Evolutionary conservation across 2,329 filamentous ascomycete species (phyloP).

Genomic region (Scedosporium minutisporum): DNA sequence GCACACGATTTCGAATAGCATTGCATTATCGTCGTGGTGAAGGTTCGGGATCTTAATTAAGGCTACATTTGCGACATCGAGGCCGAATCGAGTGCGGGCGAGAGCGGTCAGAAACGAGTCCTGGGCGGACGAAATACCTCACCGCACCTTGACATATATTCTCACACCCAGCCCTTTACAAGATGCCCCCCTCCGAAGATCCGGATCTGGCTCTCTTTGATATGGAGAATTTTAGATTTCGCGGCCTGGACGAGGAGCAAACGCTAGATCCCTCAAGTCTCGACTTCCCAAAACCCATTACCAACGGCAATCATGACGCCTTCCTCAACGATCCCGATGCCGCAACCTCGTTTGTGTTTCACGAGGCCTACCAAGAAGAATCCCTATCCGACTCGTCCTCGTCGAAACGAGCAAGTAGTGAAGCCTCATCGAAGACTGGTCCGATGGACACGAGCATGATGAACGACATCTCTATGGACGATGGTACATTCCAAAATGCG

Average conservation of each 20-base stretch:
- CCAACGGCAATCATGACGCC: background rate
- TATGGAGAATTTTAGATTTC: background rate
- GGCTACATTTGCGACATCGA: no score
- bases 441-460: conserved; percentile 28
- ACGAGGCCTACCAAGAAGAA: conserved; percentile 31
- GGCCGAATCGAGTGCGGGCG: no score
- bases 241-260: conserved; percentile 1
- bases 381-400: conserved; percentile 43
- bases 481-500: conserved; percentile 19
- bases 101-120: background rate
- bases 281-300: background rate
- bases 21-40: no score
- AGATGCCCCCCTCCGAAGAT: background rate
- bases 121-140: conserved; percentile 1
- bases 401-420: conserved; percentile 37
- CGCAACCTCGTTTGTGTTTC: background rate
- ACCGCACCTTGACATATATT: background rate
- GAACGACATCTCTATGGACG: conserved; percentile 32
- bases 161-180: background rate
- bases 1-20: no score
- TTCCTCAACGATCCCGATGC: conserved; percentile 16
- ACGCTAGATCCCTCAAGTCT: conserved; percentile 2
- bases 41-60: no score
- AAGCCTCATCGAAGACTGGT: conserved; percentile 33
- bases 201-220: background rate